These are phyloP conservation scores for Solanum dulcamara DNA, from an alignment of 257 asterid species.

Conservation along the genomic window DNA sequence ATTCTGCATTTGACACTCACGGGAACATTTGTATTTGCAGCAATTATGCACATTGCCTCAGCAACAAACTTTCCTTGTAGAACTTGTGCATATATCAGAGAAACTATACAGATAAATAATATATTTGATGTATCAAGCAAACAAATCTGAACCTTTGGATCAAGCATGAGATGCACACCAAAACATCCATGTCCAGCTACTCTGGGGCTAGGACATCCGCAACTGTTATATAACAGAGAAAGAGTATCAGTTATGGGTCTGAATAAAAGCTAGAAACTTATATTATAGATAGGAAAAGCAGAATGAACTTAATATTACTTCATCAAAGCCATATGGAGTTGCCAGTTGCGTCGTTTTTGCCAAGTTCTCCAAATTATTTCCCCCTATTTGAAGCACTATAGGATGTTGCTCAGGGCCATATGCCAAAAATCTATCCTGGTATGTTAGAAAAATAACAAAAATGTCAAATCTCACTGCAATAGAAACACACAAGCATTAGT, in stretches of 20 bases:
- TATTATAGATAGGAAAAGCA: not conserved
- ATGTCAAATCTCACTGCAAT: conserved; percentile 1
- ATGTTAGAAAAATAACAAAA: conserved; percentile 9
- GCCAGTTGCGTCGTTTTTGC: conserved; percentile 85
- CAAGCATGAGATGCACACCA: conserved; percentile 89
- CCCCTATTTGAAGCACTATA: conserved; percentile 88
- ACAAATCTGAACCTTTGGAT: conserved; percentile 63
- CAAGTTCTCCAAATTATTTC: conserved; percentile 71
- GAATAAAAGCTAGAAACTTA: not conserved
- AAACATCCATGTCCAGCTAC: conserved; percentile 98
- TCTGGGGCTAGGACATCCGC: conserved; percentile 92
- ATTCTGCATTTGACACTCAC: conserved; percentile 93
- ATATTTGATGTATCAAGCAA: not conserved
- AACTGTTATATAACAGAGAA: conserved; percentile 30
- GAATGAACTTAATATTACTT: conserved; percentile 75
- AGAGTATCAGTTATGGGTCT: conserved; percentile 7
- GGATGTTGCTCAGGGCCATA: conserved; percentile 90
- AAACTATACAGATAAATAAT: conserved; percentile 3
- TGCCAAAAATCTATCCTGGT: conserved; percentile 76
- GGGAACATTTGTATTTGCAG: conserved; percentile 81
- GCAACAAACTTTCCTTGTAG: conserved; percentile 88
- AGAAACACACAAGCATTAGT: not conserved
- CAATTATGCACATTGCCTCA: conserved; percentile 82
- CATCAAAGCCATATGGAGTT: conserved; percentile 74
- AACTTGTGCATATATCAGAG: conserved; percentile 29